Percentiles rank a stretch among this genome's conserved stretches.
Conservation (phyloP, 2,329 filamentous ascomycete genomes). For the Ilyonectria mors-panacis region DNA sequence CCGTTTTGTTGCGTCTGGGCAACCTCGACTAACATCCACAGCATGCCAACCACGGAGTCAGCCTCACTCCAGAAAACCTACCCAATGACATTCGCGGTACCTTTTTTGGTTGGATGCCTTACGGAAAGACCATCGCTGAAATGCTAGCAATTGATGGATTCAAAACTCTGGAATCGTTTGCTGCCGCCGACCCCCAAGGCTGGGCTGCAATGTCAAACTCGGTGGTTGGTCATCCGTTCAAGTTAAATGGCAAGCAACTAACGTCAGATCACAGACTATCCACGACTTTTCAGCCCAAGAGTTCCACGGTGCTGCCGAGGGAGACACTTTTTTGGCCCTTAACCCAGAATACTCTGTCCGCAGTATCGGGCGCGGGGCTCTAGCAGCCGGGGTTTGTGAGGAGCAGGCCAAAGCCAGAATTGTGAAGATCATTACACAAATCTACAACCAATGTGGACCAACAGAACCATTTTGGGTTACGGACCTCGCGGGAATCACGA, state of each 20-base stretch:
- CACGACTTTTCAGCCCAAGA: constrained; percentile 45
- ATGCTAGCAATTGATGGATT: constrained; percentile 41
- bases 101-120: constrained; percentile 31
- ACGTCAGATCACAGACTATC: constrained; percentile 40
- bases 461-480: constrained; percentile 28
- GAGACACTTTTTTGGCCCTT: constrained; percentile 45
- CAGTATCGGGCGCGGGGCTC: constrained; percentile 10
- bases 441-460: constrained; percentile 17
- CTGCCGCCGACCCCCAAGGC: constrained; percentile 37
- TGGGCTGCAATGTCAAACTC: constrained; percentile 46
- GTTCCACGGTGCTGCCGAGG: constrained; percentile 36
- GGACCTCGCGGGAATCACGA: background rate
- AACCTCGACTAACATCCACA: constrained; percentile 12
- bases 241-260: background rate
- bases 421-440: background rate
- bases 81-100: constrained; percentile 7
- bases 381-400: background rate
- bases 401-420: background rate
- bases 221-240: constrained; percentile 38
- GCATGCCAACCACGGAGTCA: background rate
- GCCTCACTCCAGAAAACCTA: background rate
- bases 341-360: constrained; percentile 45
- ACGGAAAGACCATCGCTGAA: constrained; percentile 30
- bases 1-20: background rate
- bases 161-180: constrained; percentile 40